Conservation (phyloP, 768 basidiomycete species). For the Boletus coccyginus region DNA sequence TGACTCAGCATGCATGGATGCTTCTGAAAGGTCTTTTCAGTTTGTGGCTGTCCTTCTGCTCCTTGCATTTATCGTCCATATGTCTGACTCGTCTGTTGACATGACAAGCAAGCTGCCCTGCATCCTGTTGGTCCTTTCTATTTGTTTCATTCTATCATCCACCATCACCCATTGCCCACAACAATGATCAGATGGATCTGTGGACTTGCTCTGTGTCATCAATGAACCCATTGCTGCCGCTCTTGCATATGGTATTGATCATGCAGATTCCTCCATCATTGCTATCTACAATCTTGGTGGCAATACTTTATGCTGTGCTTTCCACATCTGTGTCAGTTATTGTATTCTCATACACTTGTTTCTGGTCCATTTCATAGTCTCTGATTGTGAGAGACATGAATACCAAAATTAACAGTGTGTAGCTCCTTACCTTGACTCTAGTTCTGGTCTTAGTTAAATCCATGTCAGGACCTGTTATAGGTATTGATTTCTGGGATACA, state of each 20-base stretch:
- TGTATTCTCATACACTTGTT: constrained; percentile 1
- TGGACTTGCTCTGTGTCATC: constrained; percentile 96
- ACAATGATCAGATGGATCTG: too few species aligned
- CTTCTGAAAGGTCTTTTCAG: too few species aligned
- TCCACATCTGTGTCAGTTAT: not conserved
- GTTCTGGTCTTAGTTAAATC: not conserved
- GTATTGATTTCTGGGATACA: constrained; percentile 96
- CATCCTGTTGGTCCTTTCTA: too few species aligned
- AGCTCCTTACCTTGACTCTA: not conserved
- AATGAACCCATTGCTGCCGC: constrained; percentile 99
- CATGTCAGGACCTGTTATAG: constrained; percentile 74
- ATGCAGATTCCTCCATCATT: constrained; percentile 75
- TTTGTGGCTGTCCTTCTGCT: too few species aligned
- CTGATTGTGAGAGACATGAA: constrained; percentile 91
- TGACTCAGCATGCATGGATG: too few species aligned
- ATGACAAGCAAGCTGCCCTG: too few species aligned
- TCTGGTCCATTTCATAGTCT: constrained; percentile 66
- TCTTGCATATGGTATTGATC: constrained; percentile 95
- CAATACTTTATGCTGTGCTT: constrained; percentile 81
- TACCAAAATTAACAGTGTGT: constrained; percentile 84
- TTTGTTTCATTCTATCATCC: too few species aligned
- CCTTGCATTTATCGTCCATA: too few species aligned
- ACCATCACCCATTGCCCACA: too few species aligned
- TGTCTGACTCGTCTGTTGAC: too few species aligned
- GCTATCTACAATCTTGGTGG: constrained; percentile 99